A percentile compares a stretch with the other conserved stretches of the same genome.
Evolutionary conservation across 495 filamentous ascomycete species (phyloP).

Genomic region (Podospora pseudocomata): DNA sequence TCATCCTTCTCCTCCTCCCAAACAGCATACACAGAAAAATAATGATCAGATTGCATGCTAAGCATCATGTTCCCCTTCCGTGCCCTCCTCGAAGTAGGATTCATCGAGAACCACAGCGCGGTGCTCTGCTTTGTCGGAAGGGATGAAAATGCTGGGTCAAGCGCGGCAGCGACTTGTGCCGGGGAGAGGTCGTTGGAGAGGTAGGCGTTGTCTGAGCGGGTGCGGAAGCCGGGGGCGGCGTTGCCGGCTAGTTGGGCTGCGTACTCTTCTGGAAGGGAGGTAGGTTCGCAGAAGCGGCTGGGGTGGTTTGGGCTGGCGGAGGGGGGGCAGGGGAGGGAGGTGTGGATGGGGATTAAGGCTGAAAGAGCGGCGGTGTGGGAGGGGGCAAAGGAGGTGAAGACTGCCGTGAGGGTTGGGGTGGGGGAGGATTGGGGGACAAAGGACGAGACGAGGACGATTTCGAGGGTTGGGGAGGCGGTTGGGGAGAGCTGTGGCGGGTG

Average conservation of each 20-base stretch:
- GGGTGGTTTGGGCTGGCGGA: constrained; percentile 36
- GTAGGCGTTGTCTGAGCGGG: constrained; percentile 50
- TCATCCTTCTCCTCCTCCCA: constrained; percentile 49
- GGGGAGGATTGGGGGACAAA: constrained; percentile 21
- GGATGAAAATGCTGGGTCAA: constrained; percentile 44
- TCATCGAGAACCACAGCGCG: constrained; percentile 50
- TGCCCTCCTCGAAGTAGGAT: constrained; percentile 33
- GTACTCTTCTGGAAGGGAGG: constrained; percentile 43
- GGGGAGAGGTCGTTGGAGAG: constrained; percentile 39
- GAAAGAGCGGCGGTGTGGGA: constrained; percentile 29
- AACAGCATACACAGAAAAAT: constrained; percentile 50
- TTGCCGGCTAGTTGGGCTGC: constrained; percentile 38
- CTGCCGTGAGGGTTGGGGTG: constrained; percentile 34
- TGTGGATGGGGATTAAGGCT: constrained; percentile 36
- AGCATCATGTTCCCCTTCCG: constrained; percentile 44
- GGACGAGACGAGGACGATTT: constrained; percentile 41
- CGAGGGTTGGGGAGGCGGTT: constrained; percentile 33
- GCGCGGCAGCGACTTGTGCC: constrained; percentile 30
- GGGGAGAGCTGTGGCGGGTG: constrained; percentile 27
- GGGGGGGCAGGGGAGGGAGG: constrained; percentile 34
- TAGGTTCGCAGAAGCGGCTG: constrained; percentile 33
- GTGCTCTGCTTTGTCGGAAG: constrained; percentile 41
- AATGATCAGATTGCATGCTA: constrained; percentile 52
- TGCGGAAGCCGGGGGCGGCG: constrained; percentile 45
- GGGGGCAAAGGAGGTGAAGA: constrained; percentile 44